Conservation (phyloP, 768 basidiomycete species). For the Kockovaella imperatae region DNA sequence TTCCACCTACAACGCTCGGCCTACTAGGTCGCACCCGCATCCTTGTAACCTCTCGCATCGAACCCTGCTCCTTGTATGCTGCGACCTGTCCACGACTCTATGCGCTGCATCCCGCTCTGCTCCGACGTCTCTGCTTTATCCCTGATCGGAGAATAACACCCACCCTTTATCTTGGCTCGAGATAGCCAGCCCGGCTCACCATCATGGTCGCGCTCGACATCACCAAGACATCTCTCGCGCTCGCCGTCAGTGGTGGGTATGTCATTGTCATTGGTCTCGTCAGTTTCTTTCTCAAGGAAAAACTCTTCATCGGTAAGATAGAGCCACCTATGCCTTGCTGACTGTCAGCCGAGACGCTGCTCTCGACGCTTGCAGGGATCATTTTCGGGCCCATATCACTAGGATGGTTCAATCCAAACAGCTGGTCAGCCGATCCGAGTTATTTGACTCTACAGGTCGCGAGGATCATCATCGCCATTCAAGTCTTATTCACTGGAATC, state of each 20-base stretch:
- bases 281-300: slow-evolving; percentile 45
- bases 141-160: too few relatives aligned
- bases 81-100: too few relatives aligned
- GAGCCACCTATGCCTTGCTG: neutral
- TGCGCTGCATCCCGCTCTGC: too few relatives aligned
- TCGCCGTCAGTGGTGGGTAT: slow-evolving; percentile 41
- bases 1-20: too few relatives aligned
- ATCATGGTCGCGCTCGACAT: slow-evolving; percentile 41
- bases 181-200: neutral
- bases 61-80: too few relatives aligned
- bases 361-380: slow-evolving; percentile 35
- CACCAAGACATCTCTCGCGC: slow-evolving; percentile 38
- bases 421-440: slow-evolving; percentile 35
- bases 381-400: slow-evolving; percentile 42
- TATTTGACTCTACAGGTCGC: slow-evolving; percentile 39
- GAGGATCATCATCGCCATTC: slow-evolving; percentile 47
- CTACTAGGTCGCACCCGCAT: too few relatives aligned
- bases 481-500: slow-evolving; percentile 40
- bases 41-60: too few relatives aligned
- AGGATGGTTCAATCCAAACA: slow-evolving; percentile 42
- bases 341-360: slow-evolving; percentile 35
- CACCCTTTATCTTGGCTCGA: too few relatives aligned
- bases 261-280: slow-evolving; percentile 36
- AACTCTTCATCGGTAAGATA: slow-evolving; percentile 42
- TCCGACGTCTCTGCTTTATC: too few relatives aligned